Percentiles rank a stretch among this genome's conserved stretches.
These are phyloP conservation scores for Flaveria ramosissima DNA, from an alignment of 129 eudicot genomes.

Conservation along the genomic window DNA sequence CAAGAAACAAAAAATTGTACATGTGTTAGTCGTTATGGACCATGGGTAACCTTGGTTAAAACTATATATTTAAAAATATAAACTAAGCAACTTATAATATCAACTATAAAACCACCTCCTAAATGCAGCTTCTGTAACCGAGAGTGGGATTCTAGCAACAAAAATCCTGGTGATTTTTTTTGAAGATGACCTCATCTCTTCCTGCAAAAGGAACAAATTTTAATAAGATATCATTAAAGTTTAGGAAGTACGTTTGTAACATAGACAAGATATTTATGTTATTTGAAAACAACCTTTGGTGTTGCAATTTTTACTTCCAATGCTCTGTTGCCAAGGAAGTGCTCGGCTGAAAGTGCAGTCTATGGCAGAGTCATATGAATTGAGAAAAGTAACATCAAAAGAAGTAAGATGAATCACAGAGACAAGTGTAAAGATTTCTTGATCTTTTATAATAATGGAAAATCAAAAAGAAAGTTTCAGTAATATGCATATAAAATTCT, in stretches of 20 bases:
- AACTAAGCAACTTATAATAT: not conserved
- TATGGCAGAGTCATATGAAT: constrained; percentile 31
- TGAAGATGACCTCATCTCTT: constrained; percentile 77
- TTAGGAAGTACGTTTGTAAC: not conserved
- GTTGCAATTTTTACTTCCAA: constrained; percentile 98
- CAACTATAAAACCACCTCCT: constrained; percentile 52
- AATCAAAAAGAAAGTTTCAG: not conserved
- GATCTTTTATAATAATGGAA: constrained; percentile 3
- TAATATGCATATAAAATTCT: constrained; percentile 1
- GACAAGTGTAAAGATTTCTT: not conserved
- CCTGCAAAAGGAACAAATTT: constrained; percentile 42
- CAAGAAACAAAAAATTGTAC: constrained; percentile 25
- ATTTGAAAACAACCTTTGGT: constrained; percentile 69
- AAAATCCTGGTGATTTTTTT: constrained; percentile 85
- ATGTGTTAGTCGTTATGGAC: constrained; percentile 13
- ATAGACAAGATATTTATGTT: not conserved
- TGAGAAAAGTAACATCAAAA: constrained; percentile 3
- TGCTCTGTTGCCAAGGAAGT: constrained; percentile 75
- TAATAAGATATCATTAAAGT: constrained; percentile 3
- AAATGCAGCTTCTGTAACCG: constrained; percentile 69
- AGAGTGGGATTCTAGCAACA: constrained; percentile 83
- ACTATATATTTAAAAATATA: not conserved
- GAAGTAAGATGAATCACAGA: not conserved
- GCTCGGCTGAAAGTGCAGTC: constrained; percentile 84
- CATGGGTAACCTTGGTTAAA: not conserved